Conservation (phyloP, 75 land plant genomes). For the Selaginella moellendorffii region DNA sequence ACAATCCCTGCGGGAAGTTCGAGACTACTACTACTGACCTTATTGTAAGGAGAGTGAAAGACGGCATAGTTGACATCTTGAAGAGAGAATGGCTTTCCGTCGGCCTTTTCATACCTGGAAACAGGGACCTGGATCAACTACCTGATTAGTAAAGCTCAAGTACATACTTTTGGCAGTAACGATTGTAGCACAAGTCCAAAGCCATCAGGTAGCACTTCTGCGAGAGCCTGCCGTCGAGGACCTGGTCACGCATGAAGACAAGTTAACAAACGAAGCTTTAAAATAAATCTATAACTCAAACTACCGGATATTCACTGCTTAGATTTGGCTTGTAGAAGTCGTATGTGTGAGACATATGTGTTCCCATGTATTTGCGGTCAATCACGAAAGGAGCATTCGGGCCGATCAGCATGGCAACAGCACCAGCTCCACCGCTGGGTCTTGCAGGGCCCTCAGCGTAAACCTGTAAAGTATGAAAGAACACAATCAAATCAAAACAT, state of each 20-base stretch:
- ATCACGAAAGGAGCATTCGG: slow-evolving; percentile 84
- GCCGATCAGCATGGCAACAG: slow-evolving; percentile 97
- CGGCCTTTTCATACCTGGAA: slow-evolving; percentile 57
- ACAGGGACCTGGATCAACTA: too few species aligned
- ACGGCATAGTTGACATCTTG: slow-evolving; percentile 67
- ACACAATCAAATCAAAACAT: background rate
- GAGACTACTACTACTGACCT: too few species aligned
- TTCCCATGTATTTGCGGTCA: slow-evolving; percentile 63
- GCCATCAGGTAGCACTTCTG: slow-evolving; percentile 96
- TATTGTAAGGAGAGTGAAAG: slow-evolving; percentile 96
- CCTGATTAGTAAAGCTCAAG: too few species aligned
- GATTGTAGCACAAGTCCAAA: slow-evolving; percentile 74
- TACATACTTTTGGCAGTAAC: slow-evolving; percentile 60
- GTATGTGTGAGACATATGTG: slow-evolving; percentile 89
- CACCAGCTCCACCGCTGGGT: slow-evolving; percentile 97
- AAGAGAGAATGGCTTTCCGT: slow-evolving; percentile 61
- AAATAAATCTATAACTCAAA: background rate
- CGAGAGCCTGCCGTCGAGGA: slow-evolving; percentile 93
- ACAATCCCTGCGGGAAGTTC: background rate
- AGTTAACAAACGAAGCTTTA: background rate
- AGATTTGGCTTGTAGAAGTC: slow-evolving; percentile 96
- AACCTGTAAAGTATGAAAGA: slow-evolving; percentile 29
- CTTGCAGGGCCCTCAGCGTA: slow-evolving; percentile 99
- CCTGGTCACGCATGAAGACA: slow-evolving; percentile 26
- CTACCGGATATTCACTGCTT: slow-evolving; percentile 97